Evolutionary conservation across 441 rosid species (phyloP).

Genomic region (Pelargonium australe): DNA sequence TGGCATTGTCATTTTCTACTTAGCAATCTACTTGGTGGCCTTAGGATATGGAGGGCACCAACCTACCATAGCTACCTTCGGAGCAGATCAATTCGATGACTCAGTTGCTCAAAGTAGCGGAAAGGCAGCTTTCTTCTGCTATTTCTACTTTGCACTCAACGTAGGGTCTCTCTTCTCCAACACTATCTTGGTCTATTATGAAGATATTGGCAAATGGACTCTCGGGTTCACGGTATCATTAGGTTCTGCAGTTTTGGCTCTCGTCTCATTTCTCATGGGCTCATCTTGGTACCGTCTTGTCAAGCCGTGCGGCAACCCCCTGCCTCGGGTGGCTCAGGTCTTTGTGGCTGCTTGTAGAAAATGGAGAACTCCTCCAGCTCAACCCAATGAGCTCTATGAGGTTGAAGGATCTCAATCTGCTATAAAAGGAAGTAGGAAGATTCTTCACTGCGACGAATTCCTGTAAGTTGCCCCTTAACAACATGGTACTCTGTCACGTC

Average conservation of each 20-base stretch:
- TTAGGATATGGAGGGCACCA: conserved; percentile 93
- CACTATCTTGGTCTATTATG: conserved; percentile 77
- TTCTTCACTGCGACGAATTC: conserved; percentile 53
- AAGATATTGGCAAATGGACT: conserved; percentile 87
- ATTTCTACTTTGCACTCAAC: conserved; percentile 87
- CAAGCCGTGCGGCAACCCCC: conserved; percentile 80
- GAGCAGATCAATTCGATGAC: conserved; percentile 95
- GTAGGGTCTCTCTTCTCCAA: conserved; percentile 92
- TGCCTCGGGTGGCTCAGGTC: conserved; percentile 73
- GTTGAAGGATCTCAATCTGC: conserved; percentile 26
- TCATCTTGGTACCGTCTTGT: conserved; percentile 58
- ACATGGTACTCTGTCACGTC: too few relatives aligned
- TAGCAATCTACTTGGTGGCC: conserved; percentile 76
- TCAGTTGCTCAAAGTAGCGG: conserved; percentile 62
- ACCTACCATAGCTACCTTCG: conserved; percentile 85
- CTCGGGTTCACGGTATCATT: conserved; percentile 84
- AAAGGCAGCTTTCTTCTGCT: conserved; percentile 83
- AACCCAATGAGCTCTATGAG: conserved; percentile 34
- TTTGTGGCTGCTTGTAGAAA: conserved; percentile 67
- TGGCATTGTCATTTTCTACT: conserved; percentile 67
- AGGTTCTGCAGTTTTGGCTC: conserved; percentile 70
- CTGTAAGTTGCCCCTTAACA: conserved; percentile 31
- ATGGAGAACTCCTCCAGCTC: conserved; percentile 37
- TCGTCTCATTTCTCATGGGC: conserved; percentile 69
- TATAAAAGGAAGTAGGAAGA: conserved; percentile 36